These are phyloP conservation scores for Fraxinus sp. DNA, from an alignment of 305 asterid genomes.

Conservation along the genomic window DNA sequence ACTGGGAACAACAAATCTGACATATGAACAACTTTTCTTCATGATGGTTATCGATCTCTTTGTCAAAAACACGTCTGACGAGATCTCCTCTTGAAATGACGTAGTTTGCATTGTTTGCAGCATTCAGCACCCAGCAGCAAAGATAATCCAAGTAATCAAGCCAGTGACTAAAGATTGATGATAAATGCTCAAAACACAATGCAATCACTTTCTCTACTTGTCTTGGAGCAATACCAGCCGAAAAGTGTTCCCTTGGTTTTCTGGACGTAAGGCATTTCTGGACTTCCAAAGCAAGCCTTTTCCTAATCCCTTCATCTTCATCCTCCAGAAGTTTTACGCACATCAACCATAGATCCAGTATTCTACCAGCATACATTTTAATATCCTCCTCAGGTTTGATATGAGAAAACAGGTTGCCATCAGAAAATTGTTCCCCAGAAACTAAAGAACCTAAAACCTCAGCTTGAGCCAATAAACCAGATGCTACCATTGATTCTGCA, in stretches of 20 bases:
- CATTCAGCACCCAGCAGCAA: constrained; percentile 59
- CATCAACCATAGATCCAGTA: constrained; percentile 67
- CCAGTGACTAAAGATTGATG: constrained; percentile 67
- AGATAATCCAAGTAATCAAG: constrained; percentile 62
- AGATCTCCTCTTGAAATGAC: constrained; percentile 62
- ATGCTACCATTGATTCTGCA: constrained; percentile 82
- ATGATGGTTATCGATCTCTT: constrained; percentile 94
- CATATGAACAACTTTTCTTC: constrained; percentile 82
- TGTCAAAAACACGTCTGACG: constrained; percentile 87
- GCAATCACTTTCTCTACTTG: constrained; percentile 95
- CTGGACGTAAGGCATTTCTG: constrained; percentile 55
- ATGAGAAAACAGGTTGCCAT: constrained; percentile 26
- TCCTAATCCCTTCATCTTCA: constrained; percentile 76
- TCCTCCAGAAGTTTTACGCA: constrained; percentile 89
- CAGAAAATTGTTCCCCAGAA: constrained; percentile 33
- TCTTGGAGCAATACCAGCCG: constrained; percentile 46
- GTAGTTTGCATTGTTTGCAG: constrained; percentile 50
- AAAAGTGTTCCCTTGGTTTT: constrained; percentile 16
- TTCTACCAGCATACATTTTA: constrained; percentile 49
- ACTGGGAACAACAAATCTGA: constrained; percentile 77
- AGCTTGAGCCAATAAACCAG: constrained; percentile 66
- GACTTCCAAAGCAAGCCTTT: constrained; percentile 65
- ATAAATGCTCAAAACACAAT: constrained; percentile 68
- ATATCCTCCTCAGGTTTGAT: constrained; percentile 42
- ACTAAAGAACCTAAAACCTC: constrained; percentile 47